Evolutionary conservation across 805 yeast genomes (phyloP), one percentile per base, ranked within the genome.

Genomic region (Cyberlindnera petersonii): DNA sequence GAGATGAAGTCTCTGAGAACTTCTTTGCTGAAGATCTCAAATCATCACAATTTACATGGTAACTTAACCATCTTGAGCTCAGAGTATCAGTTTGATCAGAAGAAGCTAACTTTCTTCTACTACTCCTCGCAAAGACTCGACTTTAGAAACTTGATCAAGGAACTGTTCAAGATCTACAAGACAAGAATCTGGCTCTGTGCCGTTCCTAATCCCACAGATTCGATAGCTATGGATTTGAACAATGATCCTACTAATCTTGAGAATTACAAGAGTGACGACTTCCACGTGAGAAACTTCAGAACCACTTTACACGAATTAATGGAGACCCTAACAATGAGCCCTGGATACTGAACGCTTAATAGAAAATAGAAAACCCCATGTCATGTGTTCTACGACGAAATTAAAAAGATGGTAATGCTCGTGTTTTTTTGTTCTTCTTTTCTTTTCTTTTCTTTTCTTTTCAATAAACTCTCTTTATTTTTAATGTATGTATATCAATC

Each of bases 101-200:
- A 82, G 56, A 85, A 85, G 50, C 67, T 84, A 45, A 84, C 82
- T 6, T 80, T 84, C 50, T 84, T 82, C 60, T 82, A 81, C 53
- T 70, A 68, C 40, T 71, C 82, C 52, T 70, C 74, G 34, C 78
- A 78, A 51, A 65, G 93, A 49, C 72, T 83, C 40, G 93, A 85
- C 56, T 83, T 83, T 56, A 66, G 91, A 42, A 82, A 76, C 32
- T 67, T 83, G 53, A 82, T 82, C 39, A 77, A 82, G 43, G 91
- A 83, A 52, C 61, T 83, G 22, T 83, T 82, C 67, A 77, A 81
- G 55, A 76, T 80, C 43, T 83, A 81, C 65, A 83, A 83, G 61
- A 82, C 89, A 0, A 68, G 91, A 53, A 83, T 83, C 47, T 85
- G 94, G 93, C 64, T 85, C 61, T 82, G 89, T 68, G 89, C 93